Evolutionary conservation across 768 basidiomycete genomes (phyloP).

Genomic region (Serpula lacrymans): DNA sequence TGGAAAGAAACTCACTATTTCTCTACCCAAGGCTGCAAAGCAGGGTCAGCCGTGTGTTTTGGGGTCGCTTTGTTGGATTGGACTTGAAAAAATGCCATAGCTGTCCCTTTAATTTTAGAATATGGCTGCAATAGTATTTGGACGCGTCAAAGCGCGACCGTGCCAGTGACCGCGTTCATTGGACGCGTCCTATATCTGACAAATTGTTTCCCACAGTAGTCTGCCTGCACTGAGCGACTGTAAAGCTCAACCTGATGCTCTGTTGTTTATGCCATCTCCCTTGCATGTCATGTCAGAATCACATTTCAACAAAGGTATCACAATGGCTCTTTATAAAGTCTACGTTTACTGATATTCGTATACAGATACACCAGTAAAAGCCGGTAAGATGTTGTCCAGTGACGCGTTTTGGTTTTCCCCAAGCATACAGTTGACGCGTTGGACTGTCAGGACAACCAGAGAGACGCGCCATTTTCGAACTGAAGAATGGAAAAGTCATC

Average conservation of each 20-base stretch:
- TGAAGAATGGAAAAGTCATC: conserved; percentile 73
- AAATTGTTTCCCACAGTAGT: conserved; percentile 29
- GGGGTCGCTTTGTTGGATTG: conserved; percentile 37
- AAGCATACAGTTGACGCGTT: conserved; percentile 23
- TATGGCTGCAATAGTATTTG: too few relatives aligned
- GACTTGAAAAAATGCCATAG: conserved; percentile 68
- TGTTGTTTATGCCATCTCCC: neutral
- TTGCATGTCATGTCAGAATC: neutral
- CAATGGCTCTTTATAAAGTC: neutral
- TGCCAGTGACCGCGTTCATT: conserved; percentile 36
- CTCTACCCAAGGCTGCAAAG: conserved; percentile 93
- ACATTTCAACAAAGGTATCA: conserved; percentile 1
- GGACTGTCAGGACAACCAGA: conserved; percentile 32
- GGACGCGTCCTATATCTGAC: conserved; percentile 21
- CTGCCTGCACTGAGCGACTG: conserved; percentile 14
- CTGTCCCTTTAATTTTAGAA: too few relatives aligned
- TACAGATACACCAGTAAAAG: conserved; percentile 11
- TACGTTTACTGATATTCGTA: conserved; percentile 2
- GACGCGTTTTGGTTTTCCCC: neutral
- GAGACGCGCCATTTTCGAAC: conserved; percentile 49
- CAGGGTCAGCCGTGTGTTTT: conserved; percentile 51
- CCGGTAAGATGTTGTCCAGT: conserved; percentile 13
- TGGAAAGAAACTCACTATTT: conserved; percentile 73
- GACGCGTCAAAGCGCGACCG: conserved; percentile 46
- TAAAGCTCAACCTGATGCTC: conserved; percentile 5